Conservation (phyloP, 345 rosid species). For the Lumnitzera racemosa region DNA sequence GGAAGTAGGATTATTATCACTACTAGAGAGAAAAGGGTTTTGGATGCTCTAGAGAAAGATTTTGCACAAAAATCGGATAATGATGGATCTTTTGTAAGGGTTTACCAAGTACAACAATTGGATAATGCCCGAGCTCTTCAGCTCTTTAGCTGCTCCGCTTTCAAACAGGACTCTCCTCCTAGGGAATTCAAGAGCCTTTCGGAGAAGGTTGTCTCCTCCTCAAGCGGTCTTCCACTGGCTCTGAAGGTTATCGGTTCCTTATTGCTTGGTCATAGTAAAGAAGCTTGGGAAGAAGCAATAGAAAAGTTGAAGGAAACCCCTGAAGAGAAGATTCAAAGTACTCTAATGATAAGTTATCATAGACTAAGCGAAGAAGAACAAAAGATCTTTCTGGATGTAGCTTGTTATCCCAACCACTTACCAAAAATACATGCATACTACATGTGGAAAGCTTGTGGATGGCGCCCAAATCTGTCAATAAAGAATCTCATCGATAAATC, state of each 20-base stretch:
- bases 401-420: background rate
- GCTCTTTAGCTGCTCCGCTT: background rate
- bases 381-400: background rate
- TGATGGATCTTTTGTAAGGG: background rate
- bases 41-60: background rate
- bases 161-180: too few species aligned
- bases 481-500: background rate
- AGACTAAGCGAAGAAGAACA: background rate
- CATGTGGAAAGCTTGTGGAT: background rate
- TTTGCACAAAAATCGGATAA: background rate
- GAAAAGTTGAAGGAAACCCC: background rate
- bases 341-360: background rate
- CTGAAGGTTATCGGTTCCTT: too few species aligned
- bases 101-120: too few species aligned
- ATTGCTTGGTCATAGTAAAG: background rate
- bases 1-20: slow-evolving; percentile 4
- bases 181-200: too few species aligned
- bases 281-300: background rate
- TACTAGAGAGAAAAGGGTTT: background rate
- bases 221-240: too few species aligned
- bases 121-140: background rate
- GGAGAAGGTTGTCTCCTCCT: too few species aligned
- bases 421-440: background rate
- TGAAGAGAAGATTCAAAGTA: background rate
- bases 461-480: background rate